phyloP scores from a whole-genome alignment of 1,139 yeast species.

The Blastobotrys raffinosifermentans region DNA sequence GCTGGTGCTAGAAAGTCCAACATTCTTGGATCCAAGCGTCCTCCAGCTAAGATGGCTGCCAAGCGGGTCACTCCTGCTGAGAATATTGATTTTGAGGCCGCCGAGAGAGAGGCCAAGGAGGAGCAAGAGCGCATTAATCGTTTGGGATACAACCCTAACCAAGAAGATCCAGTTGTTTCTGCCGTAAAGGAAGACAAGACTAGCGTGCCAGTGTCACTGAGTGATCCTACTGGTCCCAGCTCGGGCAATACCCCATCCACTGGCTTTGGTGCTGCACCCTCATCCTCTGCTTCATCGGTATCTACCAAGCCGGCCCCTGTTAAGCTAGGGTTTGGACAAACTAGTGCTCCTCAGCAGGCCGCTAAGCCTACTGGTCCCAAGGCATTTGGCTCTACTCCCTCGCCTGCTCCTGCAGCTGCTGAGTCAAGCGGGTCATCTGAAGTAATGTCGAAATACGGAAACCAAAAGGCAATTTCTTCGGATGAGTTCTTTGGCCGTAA shows the following conservation, averaged over 20 bases:
- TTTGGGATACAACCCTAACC: conserved; percentile 65
- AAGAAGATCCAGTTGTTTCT: conserved; percentile 31
- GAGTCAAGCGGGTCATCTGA: conserved; percentile 28
- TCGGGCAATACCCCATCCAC: conserved; percentile 30
- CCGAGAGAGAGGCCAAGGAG: conserved; percentile 77
- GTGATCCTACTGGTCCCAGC: conserved; percentile 10
- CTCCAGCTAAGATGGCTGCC: conserved; percentile 30
- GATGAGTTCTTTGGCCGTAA: conserved; percentile 93
- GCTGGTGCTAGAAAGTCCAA: conserved; percentile 18
- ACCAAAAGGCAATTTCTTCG: conserved; percentile 90
- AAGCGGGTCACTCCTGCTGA: conserved; percentile 44
- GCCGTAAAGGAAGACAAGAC: conserved; percentile 20
- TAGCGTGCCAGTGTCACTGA: conserved; percentile 14
- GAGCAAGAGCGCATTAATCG: conserved; percentile 71
- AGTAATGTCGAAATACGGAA: conserved; percentile 62
- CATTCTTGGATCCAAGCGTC: conserved; percentile 31
- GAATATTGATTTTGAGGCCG: conserved; percentile 85
- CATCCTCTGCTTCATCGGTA: conserved; percentile 11
- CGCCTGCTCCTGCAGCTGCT: conserved; percentile 36
- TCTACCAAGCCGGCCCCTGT: conserved; percentile 20
- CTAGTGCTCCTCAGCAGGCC: conserved; percentile 23
- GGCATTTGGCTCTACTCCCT: conserved; percentile 23
- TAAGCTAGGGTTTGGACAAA: conserved; percentile 37
- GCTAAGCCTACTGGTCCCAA: conserved; percentile 14
- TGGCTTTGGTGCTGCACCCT: neutral